Base-by-base conservation (phyloP, 2,329 filamentous ascomycete genomes). In the Phialophora chinensis region DNA sequence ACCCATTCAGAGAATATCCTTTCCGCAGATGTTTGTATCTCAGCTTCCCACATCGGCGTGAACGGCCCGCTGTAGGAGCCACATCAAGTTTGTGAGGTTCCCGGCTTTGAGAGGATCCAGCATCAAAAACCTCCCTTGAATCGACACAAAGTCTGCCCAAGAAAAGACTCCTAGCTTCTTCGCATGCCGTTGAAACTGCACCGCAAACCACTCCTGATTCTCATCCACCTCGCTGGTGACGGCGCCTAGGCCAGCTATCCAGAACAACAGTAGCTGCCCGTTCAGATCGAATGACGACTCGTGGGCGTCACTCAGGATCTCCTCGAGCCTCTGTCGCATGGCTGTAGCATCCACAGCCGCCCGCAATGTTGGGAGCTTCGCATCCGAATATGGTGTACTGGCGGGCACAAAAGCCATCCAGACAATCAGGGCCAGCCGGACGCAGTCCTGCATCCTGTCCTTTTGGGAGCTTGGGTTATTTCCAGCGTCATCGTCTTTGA, bases 141-240 rank as follows among this genome's bases (percentile, higher is more conserved):
- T 60, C 12, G 62, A 38, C 29, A 25, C 35, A n/a, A 68, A 68
- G 44, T 54, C 62, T 23, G 58, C 54, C 66, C 66, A 65, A 14
- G 66, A 54, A 23, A 47, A 59, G 17, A 68, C 42, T 6, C 44
- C 58, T n/a, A 68, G 53, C 49, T 59, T 62, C 42, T 60, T 65
- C n/a, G 66, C 66, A 33, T 58, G 54, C 29, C 55, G n/a, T 47
- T 68, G 66, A 27, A 68, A 68, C n/a, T 67, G 66, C 23, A 65
- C 49, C 52, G 66, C 62, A 53, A 68, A 68, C 66, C 66, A 68
- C 53, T 68, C 66, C 63, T 68, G 66, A 56, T 65, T 62, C 23
- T 68, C 62, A 8, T 50, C 52, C 53, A 68, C 25, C 23, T 65
- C 65, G 42, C 65, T 65, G 8, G 65, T 62, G 6, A 67, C 57